These are phyloP conservation scores for Kazachstania kunashirensis DNA, from an alignment of 805 yeast species.

Conservation along the genomic window DNA sequence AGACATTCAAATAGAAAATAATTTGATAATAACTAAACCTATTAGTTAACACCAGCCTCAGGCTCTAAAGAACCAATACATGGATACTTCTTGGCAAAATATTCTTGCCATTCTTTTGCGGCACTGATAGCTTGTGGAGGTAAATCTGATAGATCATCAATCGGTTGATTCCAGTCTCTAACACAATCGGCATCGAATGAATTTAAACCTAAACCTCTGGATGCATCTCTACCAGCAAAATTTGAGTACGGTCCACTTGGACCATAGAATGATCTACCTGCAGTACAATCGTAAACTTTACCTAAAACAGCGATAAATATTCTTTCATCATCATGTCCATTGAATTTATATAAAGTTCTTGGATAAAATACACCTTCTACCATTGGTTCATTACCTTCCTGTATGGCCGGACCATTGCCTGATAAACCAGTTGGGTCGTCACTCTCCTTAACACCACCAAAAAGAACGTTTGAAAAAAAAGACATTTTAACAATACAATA, in stretches of 20 bases:
- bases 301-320: conserved; percentile 85
- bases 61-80: conserved; percentile 62
- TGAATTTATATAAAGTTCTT: conserved; percentile 55
- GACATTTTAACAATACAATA: conserved; percentile 23
- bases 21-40: too few species aligned
- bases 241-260: conserved; percentile 92
- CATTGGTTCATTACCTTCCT: conserved; percentile 27
- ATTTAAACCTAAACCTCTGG: conserved; percentile 81
- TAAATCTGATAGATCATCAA: conserved; percentile 62
- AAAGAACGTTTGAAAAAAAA: conserved; percentile 25
- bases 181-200: conserved; percentile 66
- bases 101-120: conserved; percentile 75
- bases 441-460: conserved; percentile 27
- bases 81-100: conserved; percentile 73
- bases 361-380: conserved; percentile 59
- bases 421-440: conserved; percentile 30
- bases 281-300: conserved; percentile 72
- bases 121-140: conserved; percentile 50
- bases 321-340: conserved; percentile 70
- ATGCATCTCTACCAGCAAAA: conserved; percentile 94
- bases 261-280: conserved; percentile 80
- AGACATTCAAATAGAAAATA: too few species aligned
- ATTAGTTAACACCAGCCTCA: conserved; percentile 28
- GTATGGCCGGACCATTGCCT: conserved; percentile 6
- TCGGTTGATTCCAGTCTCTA: conserved; percentile 62